A percentile compares a stretch with the other conserved stretches of the same genome.
phyloP scores from a whole-genome alignment of 345 rosid species.

The Eucalyptus erythrocorys region DNA sequence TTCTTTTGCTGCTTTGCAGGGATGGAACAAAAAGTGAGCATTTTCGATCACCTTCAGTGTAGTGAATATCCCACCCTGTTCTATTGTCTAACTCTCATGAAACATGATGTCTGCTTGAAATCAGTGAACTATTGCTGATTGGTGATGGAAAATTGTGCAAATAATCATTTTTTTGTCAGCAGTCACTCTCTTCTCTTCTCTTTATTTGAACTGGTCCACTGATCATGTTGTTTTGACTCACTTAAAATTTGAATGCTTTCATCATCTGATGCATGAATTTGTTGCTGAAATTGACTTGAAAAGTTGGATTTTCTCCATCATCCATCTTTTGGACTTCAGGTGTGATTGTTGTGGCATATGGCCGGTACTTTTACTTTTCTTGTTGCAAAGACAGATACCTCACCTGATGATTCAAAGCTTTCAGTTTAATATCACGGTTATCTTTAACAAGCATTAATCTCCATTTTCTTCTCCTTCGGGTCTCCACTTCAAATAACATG shows the following conservation, averaged over 20 bases:
- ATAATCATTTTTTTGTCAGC: not conserved
- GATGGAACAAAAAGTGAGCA: constrained; percentile 98
- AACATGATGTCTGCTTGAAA: not conserved
- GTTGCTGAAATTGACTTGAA: not conserved
- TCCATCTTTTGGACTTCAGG: not conserved
- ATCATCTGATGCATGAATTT: not conserved
- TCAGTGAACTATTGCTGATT: not conserved
- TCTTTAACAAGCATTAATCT: not conserved
- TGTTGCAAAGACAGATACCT: not conserved
- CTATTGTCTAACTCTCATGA: not conserved
- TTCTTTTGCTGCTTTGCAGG: constrained; percentile 45
- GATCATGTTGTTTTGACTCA: not conserved
- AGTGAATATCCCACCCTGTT: not conserved
- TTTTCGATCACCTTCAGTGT: not conserved
- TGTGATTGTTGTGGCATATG: not conserved
- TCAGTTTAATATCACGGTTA: not conserved
- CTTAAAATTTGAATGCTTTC: not conserved
- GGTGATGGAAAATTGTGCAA: not conserved
- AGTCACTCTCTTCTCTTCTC: not conserved
- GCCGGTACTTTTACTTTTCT: not conserved
- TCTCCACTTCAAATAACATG: not conserved
- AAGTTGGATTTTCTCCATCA: not conserved
- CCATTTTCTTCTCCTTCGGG: not conserved
- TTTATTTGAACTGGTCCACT: not conserved
- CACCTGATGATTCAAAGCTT: not conserved